Evolutionary conservation across 495 filamentous ascomycete species (phyloP).

Genomic region (Zalerion maritima): DNA sequence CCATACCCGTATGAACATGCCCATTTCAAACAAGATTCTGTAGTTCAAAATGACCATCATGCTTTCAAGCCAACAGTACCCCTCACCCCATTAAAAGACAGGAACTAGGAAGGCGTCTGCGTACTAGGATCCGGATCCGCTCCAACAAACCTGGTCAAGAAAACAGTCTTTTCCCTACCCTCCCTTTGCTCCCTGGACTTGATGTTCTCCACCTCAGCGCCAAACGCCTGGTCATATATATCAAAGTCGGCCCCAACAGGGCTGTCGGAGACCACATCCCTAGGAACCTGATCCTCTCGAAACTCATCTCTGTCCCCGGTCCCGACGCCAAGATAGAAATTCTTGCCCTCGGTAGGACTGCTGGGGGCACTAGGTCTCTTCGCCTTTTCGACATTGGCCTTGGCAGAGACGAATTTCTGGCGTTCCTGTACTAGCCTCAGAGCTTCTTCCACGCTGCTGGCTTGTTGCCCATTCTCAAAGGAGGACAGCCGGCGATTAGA

Average conservation of each 20-base stretch:
- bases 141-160: too few relatives aligned
- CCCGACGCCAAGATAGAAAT: slow-evolving; percentile 61
- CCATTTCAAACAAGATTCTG: too few relatives aligned
- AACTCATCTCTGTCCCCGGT: slow-evolving; percentile 34
- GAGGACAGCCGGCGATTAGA: too few relatives aligned
- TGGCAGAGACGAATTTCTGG: slow-evolving; percentile 1
- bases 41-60: too few relatives aligned
- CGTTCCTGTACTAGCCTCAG: slow-evolving; percentile 2
- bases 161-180: slow-evolving; percentile 18
- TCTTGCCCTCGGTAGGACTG: slow-evolving; percentile 45
- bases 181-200: too few relatives aligned
- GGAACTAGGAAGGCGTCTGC: too few relatives aligned
- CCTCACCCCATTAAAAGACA: too few relatives aligned
- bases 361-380: slow-evolving; percentile 37
- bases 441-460: background rate
- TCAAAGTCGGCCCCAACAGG: slow-evolving; percentile 67
- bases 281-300: slow-evolving; percentile 10
- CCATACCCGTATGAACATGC: too few relatives aligned
- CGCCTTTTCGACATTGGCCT: slow-evolving; percentile 24
- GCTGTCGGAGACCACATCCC: slow-evolving; percentile 60
- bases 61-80: too few relatives aligned
- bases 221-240: slow-evolving; percentile 79
- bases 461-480: slow-evolving; percentile 31
- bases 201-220: slow-evolving; percentile 66
- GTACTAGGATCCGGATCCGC: too few relatives aligned